Percentiles rank a stretch among this genome's conserved stretches.
Conservation (phyloP, 1,139 yeast genomes). For the Casaregolazyma lundiana region DNA sequence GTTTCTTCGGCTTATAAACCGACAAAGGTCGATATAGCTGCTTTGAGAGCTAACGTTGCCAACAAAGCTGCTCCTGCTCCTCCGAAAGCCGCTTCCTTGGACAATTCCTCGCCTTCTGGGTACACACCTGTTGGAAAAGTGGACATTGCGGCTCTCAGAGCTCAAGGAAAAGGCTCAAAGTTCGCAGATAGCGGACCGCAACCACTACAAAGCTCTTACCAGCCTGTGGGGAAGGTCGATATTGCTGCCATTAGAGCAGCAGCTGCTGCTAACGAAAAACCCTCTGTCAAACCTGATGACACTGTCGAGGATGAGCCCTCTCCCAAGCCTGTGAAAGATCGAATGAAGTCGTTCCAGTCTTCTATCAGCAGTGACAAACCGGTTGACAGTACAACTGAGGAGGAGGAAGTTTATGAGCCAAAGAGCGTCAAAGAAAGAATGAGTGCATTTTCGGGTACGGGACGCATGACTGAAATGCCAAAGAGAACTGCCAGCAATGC, state of each 20-base stretch:
- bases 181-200: constrained; percentile 25
- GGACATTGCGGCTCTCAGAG: constrained; percentile 45
- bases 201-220: constrained; percentile 37
- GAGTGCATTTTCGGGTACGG: constrained; percentile 25
- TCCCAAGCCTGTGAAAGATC: constrained; percentile 36
- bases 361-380: background rate
- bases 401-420: constrained; percentile 18
- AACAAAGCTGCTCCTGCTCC: constrained; percentile 23
- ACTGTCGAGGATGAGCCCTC: constrained; percentile 10
- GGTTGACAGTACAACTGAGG: constrained; percentile 9
- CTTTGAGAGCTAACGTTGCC: constrained; percentile 28
- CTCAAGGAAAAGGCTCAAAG: constrained; percentile 32
- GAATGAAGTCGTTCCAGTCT: constrained; percentile 31
- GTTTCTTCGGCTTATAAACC: constrained; percentile 71
- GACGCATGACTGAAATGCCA: constrained; percentile 56
- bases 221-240: constrained; percentile 58
- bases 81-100: constrained; percentile 25
- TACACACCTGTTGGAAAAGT: constrained; percentile 58
- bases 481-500: constrained; percentile 54
- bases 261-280: constrained; percentile 30
- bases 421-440: constrained; percentile 27
- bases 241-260: constrained; percentile 43
- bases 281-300: constrained; percentile 13
- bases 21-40: constrained; percentile 44
- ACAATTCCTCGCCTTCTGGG: constrained; percentile 37